phyloP scores from a whole-genome alignment of 2,329 filamentous ascomycete species.

The Zymoseptoria pseudotritici region DNA sequence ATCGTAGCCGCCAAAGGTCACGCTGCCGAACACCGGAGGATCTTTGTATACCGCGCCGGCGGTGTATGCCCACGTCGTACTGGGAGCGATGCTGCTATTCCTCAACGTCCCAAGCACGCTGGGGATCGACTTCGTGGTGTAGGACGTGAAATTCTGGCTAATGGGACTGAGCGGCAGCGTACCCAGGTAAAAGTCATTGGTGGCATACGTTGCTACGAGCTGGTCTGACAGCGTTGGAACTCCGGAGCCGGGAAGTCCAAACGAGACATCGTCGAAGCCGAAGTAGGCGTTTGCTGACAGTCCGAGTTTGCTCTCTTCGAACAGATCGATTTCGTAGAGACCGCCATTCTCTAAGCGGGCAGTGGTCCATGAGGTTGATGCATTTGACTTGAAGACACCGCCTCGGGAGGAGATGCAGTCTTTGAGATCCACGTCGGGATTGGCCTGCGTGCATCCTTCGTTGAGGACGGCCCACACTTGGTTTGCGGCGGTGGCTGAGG shows the following conservation, averaged over 20 bases:
- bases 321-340: slow-evolving; percentile 15
- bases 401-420: slow-evolving; percentile 17
- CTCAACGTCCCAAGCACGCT: slow-evolving; percentile 16
- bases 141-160: slow-evolving; percentile 15
- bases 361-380: slow-evolving; percentile 30
- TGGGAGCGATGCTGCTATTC: slow-evolving; percentile 4
- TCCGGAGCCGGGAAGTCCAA: slow-evolving; percentile 17
- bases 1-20: slow-evolving; percentile 37
- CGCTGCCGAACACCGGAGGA: slow-evolving; percentile 21
- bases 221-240: slow-evolving; percentile 23
- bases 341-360: slow-evolving; percentile 31
- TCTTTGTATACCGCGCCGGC: slow-evolving; percentile 25
- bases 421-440: slow-evolving; percentile 23
- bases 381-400: slow-evolving; percentile 26
- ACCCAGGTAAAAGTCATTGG: slow-evolving; percentile 29
- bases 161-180: slow-evolving; percentile 24
- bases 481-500: slow-evolving; percentile 15
- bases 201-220: slow-evolving; percentile 20
- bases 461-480: slow-evolving; percentile 16
- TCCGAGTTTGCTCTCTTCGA: slow-evolving; percentile 18
- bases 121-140: slow-evolving; percentile 7
- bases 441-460: slow-evolving; percentile 17
- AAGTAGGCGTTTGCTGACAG: slow-evolving; percentile 27
- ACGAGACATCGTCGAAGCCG: slow-evolving; percentile 30
- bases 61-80: slow-evolving; percentile 21